Evolutionary conservation across 1,284 basidiomycete genomes (phyloP), one percentile per base, ranked within the genome.

Genomic region (Caloboletus firmus): DNA sequence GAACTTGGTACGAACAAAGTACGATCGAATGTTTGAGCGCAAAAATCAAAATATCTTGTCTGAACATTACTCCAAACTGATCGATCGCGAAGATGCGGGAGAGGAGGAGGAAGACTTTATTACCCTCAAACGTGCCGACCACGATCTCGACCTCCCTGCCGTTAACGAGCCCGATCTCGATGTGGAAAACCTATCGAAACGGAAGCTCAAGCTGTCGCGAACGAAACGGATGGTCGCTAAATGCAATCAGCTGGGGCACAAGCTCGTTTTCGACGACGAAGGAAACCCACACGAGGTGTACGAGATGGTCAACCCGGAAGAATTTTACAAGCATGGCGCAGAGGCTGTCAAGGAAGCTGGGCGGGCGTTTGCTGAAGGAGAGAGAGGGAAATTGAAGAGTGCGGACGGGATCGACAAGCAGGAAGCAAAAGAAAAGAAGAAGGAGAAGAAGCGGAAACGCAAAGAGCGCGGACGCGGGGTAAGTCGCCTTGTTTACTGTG

Each of bases 1-100:
- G 68, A 64, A 67, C 36, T 65, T 64, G 22, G 89, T 95, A 0
- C 83, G 92, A 52, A 98, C 97, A 5, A 98, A 97, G 75, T 98
- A 98, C 71, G 97, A 99, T 72, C 85, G 94, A 49, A 98, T 99
- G 93, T 99, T 99, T 68, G 91, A 92, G 67, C 86, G 96, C 55
- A 95, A 93, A 73, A 98, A 98, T 71, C 95, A 98, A 72, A 90
- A 87, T 60, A 89, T 98, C 49, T 82, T 98, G 18, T 95, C 94
- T 0, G 84, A 89, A 59, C 95, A 98, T 71, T 98, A 98, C 74
- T 81, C 79, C 54, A 94, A 93, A 65, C 85, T 99, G 47, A 79
- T 98, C 51, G 89, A 93, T 55, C 87, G 88, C 28, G 81, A 78
- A 46, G 71, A 68, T 24, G 72, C 67, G 1, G 79, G 66, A 15